These are phyloP conservation scores for Pythium vanterpoolii DNA, from an alignment of 352 stramenopile genomes.

Conservation along the genomic window DNA sequence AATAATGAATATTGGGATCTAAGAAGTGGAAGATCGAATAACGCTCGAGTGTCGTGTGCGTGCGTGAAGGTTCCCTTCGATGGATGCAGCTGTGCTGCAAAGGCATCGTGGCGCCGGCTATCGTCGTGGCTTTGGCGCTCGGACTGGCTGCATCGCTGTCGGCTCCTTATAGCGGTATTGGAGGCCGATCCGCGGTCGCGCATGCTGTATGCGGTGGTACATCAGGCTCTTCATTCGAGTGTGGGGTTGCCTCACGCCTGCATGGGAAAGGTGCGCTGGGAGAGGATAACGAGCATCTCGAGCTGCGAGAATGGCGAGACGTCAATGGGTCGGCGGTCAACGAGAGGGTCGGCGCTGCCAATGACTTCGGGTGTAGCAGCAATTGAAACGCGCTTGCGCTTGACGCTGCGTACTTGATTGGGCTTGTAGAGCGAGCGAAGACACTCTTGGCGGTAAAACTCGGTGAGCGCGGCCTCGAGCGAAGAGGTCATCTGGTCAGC, in stretches of 20 bases:
- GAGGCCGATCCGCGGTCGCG: no score
- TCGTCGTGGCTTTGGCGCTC: neutral
- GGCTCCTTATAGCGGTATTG: no score
- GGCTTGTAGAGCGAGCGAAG: conserved; percentile 66
- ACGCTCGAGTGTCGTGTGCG: neutral
- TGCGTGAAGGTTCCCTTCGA: conserved; percentile 1
- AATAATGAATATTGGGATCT: neutral
- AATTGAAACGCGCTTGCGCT: conserved; percentile 72
- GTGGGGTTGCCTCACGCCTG: conserved; percentile 7
- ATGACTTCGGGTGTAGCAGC: conserved; percentile 59
- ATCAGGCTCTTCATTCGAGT: neutral
- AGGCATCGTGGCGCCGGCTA: neutral
- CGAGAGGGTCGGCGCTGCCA: conserved; percentile 54
- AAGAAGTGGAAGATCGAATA: neutral
- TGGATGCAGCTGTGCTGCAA: conserved; percentile 1
- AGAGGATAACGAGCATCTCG: conserved; percentile 70
- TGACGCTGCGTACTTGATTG: neutral
- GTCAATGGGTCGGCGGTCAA: conserved; percentile 74
- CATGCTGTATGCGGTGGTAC: neutral
- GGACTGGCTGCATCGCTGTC: neutral
- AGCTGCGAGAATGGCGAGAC: conserved; percentile 73
- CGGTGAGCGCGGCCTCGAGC: conserved; percentile 64
- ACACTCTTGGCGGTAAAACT: conserved; percentile 83
- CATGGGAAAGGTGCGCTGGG: conserved; percentile 65
- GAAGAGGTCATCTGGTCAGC: conserved; percentile 48